Percentiles rank a stretch among this genome's conserved stretches.
Evolutionary conservation across 1,284 basidiomycete genomes (phyloP).

Genomic region (Sporisorium graminicola): DNA sequence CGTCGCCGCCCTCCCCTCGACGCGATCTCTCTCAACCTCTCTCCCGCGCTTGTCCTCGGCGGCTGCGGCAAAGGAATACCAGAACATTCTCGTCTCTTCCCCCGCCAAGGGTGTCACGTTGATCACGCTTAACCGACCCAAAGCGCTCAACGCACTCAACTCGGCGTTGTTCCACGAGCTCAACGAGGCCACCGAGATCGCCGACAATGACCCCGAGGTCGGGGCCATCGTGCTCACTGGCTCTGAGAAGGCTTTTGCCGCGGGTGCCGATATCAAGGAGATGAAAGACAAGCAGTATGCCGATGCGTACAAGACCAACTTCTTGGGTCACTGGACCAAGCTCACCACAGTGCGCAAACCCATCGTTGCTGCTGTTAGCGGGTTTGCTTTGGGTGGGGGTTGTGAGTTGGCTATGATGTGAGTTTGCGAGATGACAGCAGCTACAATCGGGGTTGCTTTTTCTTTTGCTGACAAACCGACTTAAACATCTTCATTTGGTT

Average conservation of each 20-base stretch:
- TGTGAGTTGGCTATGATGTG: constrained; percentile 95
- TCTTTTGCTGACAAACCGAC: not conserved
- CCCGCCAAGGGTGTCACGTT: constrained; percentile 84
- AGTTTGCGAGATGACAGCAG: too few relatives aligned
- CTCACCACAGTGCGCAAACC: constrained; percentile 86
- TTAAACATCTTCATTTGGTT: too few relatives aligned
- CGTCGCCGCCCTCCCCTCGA: constrained; percentile 25
- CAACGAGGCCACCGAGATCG: constrained; percentile 81
- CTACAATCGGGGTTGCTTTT: too few relatives aligned
- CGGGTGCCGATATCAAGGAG: constrained; percentile 91
- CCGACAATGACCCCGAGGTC: constrained; percentile 72
- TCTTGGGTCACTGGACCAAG: constrained; percentile 87
- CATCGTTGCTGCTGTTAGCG: constrained; percentile 94
- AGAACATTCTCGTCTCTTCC: constrained; percentile 80
- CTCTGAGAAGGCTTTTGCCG: constrained; percentile 93
- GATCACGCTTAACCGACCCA: constrained; percentile 94
- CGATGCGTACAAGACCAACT: constrained; percentile 88
- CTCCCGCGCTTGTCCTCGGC: constrained; percentile 49
- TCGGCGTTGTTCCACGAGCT: constrained; percentile 76
- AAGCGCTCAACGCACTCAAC: constrained; percentile 82
- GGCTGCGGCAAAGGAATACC: constrained; percentile 69
- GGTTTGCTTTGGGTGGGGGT: constrained; percentile 95
- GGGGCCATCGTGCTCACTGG: constrained; percentile 94
- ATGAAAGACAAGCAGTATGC: constrained; percentile 90
- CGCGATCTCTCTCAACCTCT: constrained; percentile 52